phyloP scores from a whole-genome alignment of 805 yeast species.

The Helenozyma rhizophorensis region DNA sequence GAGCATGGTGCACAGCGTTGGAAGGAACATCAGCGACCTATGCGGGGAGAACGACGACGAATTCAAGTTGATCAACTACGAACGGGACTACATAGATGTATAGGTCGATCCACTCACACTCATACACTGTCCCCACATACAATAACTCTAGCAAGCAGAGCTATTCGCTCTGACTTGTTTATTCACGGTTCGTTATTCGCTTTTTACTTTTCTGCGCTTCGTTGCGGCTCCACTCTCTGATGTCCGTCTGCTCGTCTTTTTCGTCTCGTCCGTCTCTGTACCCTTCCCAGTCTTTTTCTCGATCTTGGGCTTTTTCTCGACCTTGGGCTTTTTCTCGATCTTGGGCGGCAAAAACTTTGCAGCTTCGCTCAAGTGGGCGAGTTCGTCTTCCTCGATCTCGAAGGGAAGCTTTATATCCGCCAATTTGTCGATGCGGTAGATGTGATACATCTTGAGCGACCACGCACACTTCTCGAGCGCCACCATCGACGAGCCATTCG shows the following conservation, averaged over 20 bases:
- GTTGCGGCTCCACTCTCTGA: too few relatives aligned
- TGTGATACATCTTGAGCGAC: slow-evolving; percentile 30
- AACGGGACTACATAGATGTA: slow-evolving; percentile 30
- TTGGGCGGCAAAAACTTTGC: too few relatives aligned
- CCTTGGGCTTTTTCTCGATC: background rate
- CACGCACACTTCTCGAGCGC: slow-evolving; percentile 33
- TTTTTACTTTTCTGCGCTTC: too few relatives aligned
- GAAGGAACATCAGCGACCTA: slow-evolving; percentile 26
- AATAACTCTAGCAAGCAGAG: too few relatives aligned
- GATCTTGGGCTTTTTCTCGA: background rate
- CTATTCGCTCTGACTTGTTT: too few relatives aligned
- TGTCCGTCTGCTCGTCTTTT: too few relatives aligned
- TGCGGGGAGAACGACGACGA: slow-evolving; percentile 29
- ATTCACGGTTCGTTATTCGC: too few relatives aligned
- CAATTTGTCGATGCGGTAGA: slow-evolving; percentile 21
- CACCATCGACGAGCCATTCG: slow-evolving; percentile 1
- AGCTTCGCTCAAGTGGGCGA: too few relatives aligned
- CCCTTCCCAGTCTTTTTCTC: background rate
- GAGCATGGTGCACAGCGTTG: slow-evolving; percentile 25
- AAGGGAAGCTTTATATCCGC: slow-evolving; percentile 20
- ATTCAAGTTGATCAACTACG: slow-evolving; percentile 35
- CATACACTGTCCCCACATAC: too few relatives aligned
- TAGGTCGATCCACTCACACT: too few relatives aligned
- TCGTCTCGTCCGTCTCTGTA: too few relatives aligned
- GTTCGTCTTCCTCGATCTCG: slow-evolving; percentile 11